Conservation (phyloP, 164 flowering plant species). For the Chimonanthus salicifolius region DNA sequence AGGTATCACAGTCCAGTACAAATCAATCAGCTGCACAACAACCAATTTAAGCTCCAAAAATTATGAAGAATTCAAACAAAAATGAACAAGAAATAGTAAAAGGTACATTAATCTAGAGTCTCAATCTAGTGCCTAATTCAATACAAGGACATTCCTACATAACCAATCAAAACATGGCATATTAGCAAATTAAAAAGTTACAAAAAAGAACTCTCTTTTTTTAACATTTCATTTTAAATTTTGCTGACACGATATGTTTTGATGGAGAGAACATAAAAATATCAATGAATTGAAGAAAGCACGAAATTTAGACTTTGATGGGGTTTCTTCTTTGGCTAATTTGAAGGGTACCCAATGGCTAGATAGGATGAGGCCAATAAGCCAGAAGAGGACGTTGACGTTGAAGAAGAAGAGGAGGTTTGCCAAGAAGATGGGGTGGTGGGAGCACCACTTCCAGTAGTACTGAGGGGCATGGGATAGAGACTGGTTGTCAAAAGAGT, state of each 20-base stretch:
- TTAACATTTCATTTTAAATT: no score
- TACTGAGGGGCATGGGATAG: conserved; percentile 9
- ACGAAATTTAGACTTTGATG: not conserved
- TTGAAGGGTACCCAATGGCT: conserved; percentile 65
- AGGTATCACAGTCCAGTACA: conserved; percentile 92
- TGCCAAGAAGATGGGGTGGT: conserved; percentile 74
- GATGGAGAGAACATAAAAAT: no score
- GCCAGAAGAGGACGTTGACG: conserved; percentile 75
- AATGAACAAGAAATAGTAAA: not conserved
- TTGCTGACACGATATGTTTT: no score
- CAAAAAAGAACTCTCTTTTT: no score
- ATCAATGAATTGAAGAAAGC: no score
- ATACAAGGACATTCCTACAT: no score
- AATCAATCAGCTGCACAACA: conserved; percentile 75
- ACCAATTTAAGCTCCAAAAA: conserved; percentile 6
- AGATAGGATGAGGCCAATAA: conserved; percentile 58
- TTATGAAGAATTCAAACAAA: not conserved
- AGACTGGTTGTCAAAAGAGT: not conserved
- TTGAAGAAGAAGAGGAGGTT: conserved; percentile 79
- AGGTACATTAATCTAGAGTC: not conserved
- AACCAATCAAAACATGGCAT: no score
- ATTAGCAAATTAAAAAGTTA: no score
- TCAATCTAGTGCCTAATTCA: no score
- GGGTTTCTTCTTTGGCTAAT: not conserved
- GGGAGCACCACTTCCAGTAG: conserved; percentile 67